Evolutionary conservation across 1,139 yeast species (phyloP), one percentile per base, ranked within the genome.

Genomic region (Diutina ranongensis): DNA sequence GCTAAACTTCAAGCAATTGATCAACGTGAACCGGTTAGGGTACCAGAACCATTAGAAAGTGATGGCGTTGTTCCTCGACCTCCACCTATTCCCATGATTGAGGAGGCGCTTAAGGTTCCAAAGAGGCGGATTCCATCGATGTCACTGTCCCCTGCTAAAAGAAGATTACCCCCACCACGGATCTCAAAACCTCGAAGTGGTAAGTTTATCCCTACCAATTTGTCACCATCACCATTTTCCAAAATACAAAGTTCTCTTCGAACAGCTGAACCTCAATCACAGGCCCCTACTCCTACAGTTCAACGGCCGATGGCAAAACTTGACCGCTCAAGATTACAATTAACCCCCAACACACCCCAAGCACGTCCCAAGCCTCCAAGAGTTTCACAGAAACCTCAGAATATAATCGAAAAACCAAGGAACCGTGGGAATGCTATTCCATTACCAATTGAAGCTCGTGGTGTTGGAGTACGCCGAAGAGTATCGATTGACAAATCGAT

Each of bases 401-500:
- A 7, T 25, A 10, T 25, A 25, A 4, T n/a, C 5, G 18, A 21
- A 10, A 38, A 15, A n/a, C 19, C 32, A 9, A 19, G 33, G 7
- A n/a, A 38, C 15, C 31, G 32, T 15, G 42, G 42, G 1, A 38
- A 38, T 16, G 42, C 42, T 2, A 32, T 38, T 13, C 42, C 42
- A 1, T 20, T 38, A 3, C 42, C 42, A 15, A 16, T n/a, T 18
- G 42, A 38, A 9, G 42, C 42, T 13, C 42, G 42, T 15, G 42
- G 32, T 15, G 28, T 5, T 7, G 10, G 10, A 5, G 28, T 25
- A 7, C 13, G 34, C 13, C 34, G 34, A 15, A 9, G 13, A 31
- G 4, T 12, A 4, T 31, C 34, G 13, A 15, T 4, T 31, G 34
- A n/a, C 31, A 8, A 27, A 8, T 8, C 31, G 10, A 27, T 8